phyloP scores from a whole-genome alignment of 140 eudicot species.

The Erigeron philadelphicus region DNA sequence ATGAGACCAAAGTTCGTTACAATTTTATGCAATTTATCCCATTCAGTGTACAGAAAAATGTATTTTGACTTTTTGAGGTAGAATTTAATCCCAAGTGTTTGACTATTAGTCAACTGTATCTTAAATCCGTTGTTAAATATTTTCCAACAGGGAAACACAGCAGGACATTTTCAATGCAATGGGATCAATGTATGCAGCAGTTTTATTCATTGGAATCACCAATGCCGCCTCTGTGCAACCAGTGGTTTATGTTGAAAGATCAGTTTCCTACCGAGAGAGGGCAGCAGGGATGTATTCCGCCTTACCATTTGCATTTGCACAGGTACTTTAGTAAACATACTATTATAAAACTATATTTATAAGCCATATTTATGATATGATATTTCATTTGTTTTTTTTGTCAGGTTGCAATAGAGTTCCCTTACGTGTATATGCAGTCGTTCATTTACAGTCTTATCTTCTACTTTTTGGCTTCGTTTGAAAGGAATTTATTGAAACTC shows the following conservation, averaged over 20 bases:
- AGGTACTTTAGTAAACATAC: conserved; percentile 33
- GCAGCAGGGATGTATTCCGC: conserved; percentile 96
- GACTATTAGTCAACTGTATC: background rate
- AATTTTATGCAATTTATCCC: too few relatives aligned
- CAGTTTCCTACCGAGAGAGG: conserved; percentile 77
- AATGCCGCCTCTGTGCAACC: conserved; percentile 88
- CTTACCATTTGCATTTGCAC: conserved; percentile 87
- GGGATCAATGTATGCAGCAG: conserved; percentile 98
- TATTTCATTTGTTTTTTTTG: conserved; percentile 15
- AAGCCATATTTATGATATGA: background rate
- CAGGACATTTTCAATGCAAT: conserved; percentile 86
- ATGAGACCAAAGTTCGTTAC: too few relatives aligned
- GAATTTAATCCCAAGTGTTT: background rate
- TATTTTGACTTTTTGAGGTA: too few relatives aligned
- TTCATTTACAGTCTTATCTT: conserved; percentile 63
- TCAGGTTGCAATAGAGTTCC: conserved; percentile 82
- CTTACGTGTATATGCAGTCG: conserved; percentile 71
- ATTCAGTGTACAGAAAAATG: too few relatives aligned
- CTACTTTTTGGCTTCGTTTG: conserved; percentile 78
- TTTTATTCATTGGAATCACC: conserved; percentile 77
- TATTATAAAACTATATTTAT: background rate
- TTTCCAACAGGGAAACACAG: conserved; percentile 49
- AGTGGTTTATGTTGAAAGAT: conserved; percentile 71
- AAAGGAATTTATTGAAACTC: conserved; percentile 52
- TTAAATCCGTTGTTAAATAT: background rate